phyloP scores from a whole-genome alignment of 345 rosid species.

The Linum lewisii region DNA sequence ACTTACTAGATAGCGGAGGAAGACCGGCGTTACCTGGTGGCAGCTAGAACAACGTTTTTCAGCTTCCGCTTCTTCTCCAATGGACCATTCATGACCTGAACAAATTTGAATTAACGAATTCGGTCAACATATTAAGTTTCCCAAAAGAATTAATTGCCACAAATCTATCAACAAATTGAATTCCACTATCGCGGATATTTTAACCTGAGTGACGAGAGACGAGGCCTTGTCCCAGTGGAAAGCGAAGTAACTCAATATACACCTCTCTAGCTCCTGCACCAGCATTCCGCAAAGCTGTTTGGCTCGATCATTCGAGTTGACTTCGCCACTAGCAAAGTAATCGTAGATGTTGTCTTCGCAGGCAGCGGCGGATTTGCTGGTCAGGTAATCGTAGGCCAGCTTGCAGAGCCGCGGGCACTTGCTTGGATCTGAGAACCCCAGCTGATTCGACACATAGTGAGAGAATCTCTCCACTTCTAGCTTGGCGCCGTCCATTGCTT shows the following conservation, averaged over 20 bases:
- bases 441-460: slow-evolving; percentile 42
- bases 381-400: slow-evolving; percentile 72
- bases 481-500: background rate
- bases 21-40: background rate
- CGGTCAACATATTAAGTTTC: too few relatives aligned
- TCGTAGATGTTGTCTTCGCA: slow-evolving; percentile 66
- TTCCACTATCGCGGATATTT: too few relatives aligned
- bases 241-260: slow-evolving; percentile 82
- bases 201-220: slow-evolving; percentile 68
- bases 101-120: background rate
- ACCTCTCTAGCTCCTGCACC: slow-evolving; percentile 87
- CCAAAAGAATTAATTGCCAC: too few relatives aligned
- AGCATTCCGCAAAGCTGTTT: slow-evolving; percentile 50
- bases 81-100: background rate
- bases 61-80: slow-evolving; percentile 1
- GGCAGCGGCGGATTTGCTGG: slow-evolving; percentile 34
- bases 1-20: background rate
- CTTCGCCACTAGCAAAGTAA: slow-evolving; percentile 23
- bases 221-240: slow-evolving; percentile 78
- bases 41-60: background rate
- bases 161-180: too few relatives aligned
- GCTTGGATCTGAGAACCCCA: slow-evolving; percentile 68
- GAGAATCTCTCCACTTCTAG: background rate
- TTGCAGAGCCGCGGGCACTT: slow-evolving; percentile 84
- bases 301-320: slow-evolving; percentile 31